These are phyloP conservation scores for Phragmites australis DNA, from an alignment of 176 grass and related monocot species.

Conservation along the genomic window DNA sequence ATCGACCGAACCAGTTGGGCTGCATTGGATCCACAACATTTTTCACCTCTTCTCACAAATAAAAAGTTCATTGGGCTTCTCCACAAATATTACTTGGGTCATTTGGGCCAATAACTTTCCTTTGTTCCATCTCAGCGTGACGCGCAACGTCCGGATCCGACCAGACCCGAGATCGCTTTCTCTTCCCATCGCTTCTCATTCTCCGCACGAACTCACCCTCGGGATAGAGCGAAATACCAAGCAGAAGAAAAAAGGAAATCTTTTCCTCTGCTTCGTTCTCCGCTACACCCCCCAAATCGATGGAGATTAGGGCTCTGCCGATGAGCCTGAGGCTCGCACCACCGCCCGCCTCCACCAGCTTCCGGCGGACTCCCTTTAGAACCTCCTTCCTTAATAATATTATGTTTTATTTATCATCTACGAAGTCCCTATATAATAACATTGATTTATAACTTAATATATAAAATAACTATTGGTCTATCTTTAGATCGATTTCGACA, in stretches of 20 bases:
- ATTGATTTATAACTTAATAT: no score
- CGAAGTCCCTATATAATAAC: no score
- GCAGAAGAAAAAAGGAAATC: not conserved
- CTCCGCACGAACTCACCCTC: slow-evolving; percentile 42
- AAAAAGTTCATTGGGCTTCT: not conserved
- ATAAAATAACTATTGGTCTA: no score
- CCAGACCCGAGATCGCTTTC: slow-evolving; percentile 24
- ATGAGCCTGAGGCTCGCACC: slow-evolving; percentile 42
- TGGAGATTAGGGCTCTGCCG: slow-evolving; percentile 49
- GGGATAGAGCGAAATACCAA: slow-evolving; percentile 20
- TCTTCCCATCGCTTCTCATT: slow-evolving; percentile 25
- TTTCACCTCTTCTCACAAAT: no score
- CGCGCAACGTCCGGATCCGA: not conserved
- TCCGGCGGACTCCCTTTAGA: slow-evolving; percentile 28
- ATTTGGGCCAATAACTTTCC: not conserved
- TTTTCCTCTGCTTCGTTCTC: not conserved
- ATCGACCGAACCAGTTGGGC: not conserved
- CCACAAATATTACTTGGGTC: not conserved
- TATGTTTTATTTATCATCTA: no score
- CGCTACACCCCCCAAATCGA: slow-evolving; percentile 18
- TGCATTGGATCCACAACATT: not conserved
- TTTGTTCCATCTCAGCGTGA: not conserved
- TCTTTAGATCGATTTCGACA: no score
- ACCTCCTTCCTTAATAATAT: slow-evolving; percentile 51
- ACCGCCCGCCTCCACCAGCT: slow-evolving; percentile 7